Evolutionary conservation across 2,329 filamentous ascomycete genomes (phyloP).

Genomic region (Aspergillus transmontanensis): DNA sequence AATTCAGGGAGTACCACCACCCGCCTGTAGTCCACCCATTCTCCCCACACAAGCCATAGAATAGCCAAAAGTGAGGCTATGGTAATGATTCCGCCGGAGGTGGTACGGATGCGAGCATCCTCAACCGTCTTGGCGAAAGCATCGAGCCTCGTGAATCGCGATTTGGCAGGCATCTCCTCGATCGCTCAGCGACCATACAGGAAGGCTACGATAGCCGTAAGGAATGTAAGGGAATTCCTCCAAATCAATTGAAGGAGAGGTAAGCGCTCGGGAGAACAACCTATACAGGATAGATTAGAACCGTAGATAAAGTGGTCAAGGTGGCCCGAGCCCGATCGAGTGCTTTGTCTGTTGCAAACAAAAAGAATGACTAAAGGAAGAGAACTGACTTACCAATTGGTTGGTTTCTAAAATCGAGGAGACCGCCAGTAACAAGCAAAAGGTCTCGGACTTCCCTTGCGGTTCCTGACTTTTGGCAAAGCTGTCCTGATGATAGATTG

Average conservation of each 20-base stretch:
- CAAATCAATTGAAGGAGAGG: constrained; percentile 13
- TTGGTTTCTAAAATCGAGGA: not conserved
- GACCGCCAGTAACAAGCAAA: constrained; percentile 5
- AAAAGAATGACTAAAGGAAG: not conserved
- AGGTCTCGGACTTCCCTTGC: constrained; percentile 9
- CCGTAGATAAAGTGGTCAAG: constrained; percentile 3
- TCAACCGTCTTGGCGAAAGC: constrained; percentile 99
- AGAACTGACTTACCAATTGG: constrained; percentile 9
- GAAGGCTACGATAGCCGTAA: constrained; percentile 7
- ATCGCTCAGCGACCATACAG: constrained; percentile 33
- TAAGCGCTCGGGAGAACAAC: constrained; percentile 18
- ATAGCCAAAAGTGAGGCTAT: constrained; percentile 87
- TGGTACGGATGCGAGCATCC: constrained; percentile 93
- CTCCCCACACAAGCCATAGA: constrained; percentile 85
- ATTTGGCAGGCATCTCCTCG: constrained; percentile 77
- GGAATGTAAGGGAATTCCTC: constrained; percentile 6
- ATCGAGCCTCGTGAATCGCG: constrained; percentile 92
- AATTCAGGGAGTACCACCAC: constrained; percentile 87
- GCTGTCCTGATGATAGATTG: constrained; percentile 18
- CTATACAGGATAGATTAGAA: constrained; percentile 11
- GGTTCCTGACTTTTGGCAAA: constrained; percentile 11
- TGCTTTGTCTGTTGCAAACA: not conserved
- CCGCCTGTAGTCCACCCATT: constrained; percentile 92
- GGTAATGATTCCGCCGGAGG: constrained; percentile 92
- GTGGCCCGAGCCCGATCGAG: not conserved